Evolutionary conservation across 805 yeast species (phyloP).

Genomic region (Kuraishia floccosa): DNA sequence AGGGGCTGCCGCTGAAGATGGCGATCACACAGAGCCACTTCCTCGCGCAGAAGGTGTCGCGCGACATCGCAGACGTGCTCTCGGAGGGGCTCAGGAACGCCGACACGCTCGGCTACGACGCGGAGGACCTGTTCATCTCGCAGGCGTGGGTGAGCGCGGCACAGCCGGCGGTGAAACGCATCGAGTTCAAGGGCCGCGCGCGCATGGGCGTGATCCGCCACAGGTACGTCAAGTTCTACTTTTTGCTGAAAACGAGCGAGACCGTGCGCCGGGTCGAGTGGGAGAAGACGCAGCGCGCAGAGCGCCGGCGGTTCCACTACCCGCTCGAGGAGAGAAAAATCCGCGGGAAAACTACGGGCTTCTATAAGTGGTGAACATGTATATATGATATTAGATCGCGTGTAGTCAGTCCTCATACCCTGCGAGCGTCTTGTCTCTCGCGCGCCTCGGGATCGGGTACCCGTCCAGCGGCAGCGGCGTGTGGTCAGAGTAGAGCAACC

Average conservation of each 20-base stretch:
- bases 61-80: slow-evolving; percentile 68
- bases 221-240: slow-evolving; percentile 71
- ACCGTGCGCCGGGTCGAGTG: slow-evolving; percentile 49
- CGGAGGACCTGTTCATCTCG: slow-evolving; percentile 55
- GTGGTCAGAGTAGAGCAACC: slow-evolving; percentile 52
- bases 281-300: slow-evolving; percentile 42
- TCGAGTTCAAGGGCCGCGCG: slow-evolving; percentile 85
- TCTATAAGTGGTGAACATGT: slow-evolving; percentile 35
- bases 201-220: slow-evolving; percentile 71
- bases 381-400: slow-evolving; percentile 2
- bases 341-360: slow-evolving; percentile 38
- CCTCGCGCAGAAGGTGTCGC: slow-evolving; percentile 65
- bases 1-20: slow-evolving; percentile 55
- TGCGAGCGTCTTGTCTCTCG: slow-evolving; percentile 33
- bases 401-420: slow-evolving; percentile 41
- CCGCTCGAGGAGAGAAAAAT: slow-evolving; percentile 30
- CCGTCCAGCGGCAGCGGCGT: slow-evolving; percentile 48
- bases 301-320: slow-evolving; percentile 24
- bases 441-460: slow-evolving; percentile 44
- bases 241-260: slow-evolving; percentile 57
- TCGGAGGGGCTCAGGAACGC: slow-evolving; percentile 67
- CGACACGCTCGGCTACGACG: slow-evolving; percentile 41
- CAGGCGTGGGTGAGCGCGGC: slow-evolving; percentile 92
- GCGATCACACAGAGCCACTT: slow-evolving; percentile 94
- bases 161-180: slow-evolving; percentile 58